A percentile compares a stretch with the other conserved stretches of the same genome.
Evolutionary conservation across 257 asterid genomes (phyloP).

Genomic region (Solanum appendiculatum): DNA sequence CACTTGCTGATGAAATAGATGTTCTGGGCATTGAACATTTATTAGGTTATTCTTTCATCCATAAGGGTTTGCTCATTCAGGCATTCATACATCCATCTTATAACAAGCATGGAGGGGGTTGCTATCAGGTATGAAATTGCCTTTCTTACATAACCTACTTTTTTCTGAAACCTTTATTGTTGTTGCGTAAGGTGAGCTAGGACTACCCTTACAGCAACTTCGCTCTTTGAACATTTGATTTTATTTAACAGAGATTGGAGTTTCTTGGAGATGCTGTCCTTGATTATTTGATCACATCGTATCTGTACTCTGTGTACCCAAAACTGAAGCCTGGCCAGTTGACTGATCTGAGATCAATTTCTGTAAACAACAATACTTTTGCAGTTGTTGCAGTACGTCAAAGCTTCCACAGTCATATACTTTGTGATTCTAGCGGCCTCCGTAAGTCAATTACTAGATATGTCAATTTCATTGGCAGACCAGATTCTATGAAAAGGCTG

Average conservation of each 20-base stretch:
- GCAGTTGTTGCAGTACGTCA: constrained; percentile 65
- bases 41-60: constrained; percentile 44
- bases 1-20: constrained; percentile 50
- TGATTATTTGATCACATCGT: constrained; percentile 95
- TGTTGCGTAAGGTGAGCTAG: not conserved
- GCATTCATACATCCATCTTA: constrained; percentile 94
- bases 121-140: constrained; percentile 68
- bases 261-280: constrained; percentile 96
- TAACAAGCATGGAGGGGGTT: constrained; percentile 68
- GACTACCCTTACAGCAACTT: not conserved
- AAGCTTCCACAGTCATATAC: constrained; percentile 57
- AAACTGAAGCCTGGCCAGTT: constrained; percentile 85
- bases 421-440: constrained; percentile 57
- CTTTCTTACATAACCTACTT: not conserved
- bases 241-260: constrained; percentile 76
- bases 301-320: constrained; percentile 79
- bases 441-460: constrained; percentile 52
- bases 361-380: constrained; percentile 66
- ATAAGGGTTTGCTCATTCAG: constrained; percentile 87
- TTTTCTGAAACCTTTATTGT: not conserved
- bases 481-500: constrained; percentile 22
- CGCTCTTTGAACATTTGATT: constrained; percentile 1
- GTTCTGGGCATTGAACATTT: constrained; percentile 41
- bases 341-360: constrained; percentile 82
- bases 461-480: constrained; percentile 27